Conservation (phyloP, 805 yeast species). For the Torulaspora microellipsoides region DNA sequence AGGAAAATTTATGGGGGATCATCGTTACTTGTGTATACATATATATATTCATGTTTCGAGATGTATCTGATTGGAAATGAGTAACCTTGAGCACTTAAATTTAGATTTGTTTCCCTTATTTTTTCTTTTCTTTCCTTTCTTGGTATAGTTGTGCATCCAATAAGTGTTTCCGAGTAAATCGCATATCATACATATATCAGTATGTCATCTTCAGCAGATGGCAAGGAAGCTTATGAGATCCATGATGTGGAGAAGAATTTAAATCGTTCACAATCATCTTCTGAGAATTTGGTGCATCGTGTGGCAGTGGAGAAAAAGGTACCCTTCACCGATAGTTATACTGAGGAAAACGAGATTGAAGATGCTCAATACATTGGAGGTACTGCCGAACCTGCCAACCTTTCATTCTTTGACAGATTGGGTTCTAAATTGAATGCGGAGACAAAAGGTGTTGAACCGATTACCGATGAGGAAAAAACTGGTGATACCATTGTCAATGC, state of each 20-base stretch:
- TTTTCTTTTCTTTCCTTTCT: too few species aligned
- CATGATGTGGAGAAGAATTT: slow-evolving; percentile 7
- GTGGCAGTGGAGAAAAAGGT: slow-evolving; percentile 7
- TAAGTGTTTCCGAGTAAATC: too few species aligned
- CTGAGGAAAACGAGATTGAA: slow-evolving; percentile 6
- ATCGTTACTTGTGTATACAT: too few species aligned
- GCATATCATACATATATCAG: too few species aligned
- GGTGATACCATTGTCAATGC: slow-evolving; percentile 62
- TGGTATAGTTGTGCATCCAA: too few species aligned
- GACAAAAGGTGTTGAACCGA: slow-evolving; percentile 73
- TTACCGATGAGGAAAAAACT: slow-evolving; percentile 72
- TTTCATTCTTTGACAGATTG: slow-evolving; percentile 21
- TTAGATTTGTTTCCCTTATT: too few species aligned
- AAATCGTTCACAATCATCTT: slow-evolving; percentile 8
- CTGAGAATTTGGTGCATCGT: not conserved
- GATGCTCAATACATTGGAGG: slow-evolving; percentile 12
- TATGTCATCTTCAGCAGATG: not conserved
- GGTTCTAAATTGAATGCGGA: slow-evolving; percentile 41
- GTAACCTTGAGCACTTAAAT: too few species aligned
- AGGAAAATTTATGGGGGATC: too few species aligned
- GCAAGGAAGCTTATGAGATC: slow-evolving; percentile 5
- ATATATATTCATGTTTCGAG: too few species aligned
- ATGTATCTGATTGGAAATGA: too few species aligned
- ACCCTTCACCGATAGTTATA: slow-evolving; percentile 1
- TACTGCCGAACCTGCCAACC: slow-evolving; percentile 14